Base-by-base conservation (phyloP, 2,329 filamentous ascomycete species). In the Canariomyces notabilis region DNA sequence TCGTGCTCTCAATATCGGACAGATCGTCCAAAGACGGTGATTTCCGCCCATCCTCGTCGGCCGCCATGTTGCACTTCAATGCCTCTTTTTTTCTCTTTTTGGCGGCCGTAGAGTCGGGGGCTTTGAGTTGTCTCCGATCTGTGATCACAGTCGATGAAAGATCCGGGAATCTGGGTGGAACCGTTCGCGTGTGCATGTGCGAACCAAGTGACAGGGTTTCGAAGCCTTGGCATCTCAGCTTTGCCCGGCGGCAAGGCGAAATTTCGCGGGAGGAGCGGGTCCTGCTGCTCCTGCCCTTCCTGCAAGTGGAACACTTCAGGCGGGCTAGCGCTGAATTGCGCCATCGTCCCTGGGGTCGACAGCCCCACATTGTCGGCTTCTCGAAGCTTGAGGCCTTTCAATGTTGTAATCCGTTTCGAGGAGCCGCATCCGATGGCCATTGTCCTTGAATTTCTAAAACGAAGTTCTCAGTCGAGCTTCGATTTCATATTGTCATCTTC, bases 1-100 rank as follows among this genome's bases (percentile, higher is more conserved):
- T 70, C 43, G 61, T 58, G 40, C 62, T 67, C 29, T 56, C 61
- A 46, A 57, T 53, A 42, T 67, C 66, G 41, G 64, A 61, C 22
- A 66, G 59, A 21, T 67, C 63, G 45, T 64, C 66, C 48, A 53
- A 59, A 29, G 64, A 61, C 9, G 58, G 48, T 12, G 37, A 37
- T 37, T 48, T 53, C 21, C 44, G 51, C 18, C 55, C 52, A 23
- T 59, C 55, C 15, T 53, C 54, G 21, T 55, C 46, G 15, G 52
- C 48, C 22, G 57, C 55, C 59, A 62, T 62, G 34, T 41, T 32
- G n/a, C n/a, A n/a, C n/a, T n/a, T n/a, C n/a, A n/a, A n/a, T n/a
- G n/a, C n/a, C n/a, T n/a, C n/a, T n/a, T n/a, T n/a, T n/a, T n/a
- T n/a, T n/a, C n/a, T n/a, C n/a, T n/a, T n/a, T 23, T 42, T 33